Percentiles rank a stretch among this genome's conserved stretches.
phyloP scores from a whole-genome alignment of 441 rosid species.

The Arabidopsis hybrid region DNA sequence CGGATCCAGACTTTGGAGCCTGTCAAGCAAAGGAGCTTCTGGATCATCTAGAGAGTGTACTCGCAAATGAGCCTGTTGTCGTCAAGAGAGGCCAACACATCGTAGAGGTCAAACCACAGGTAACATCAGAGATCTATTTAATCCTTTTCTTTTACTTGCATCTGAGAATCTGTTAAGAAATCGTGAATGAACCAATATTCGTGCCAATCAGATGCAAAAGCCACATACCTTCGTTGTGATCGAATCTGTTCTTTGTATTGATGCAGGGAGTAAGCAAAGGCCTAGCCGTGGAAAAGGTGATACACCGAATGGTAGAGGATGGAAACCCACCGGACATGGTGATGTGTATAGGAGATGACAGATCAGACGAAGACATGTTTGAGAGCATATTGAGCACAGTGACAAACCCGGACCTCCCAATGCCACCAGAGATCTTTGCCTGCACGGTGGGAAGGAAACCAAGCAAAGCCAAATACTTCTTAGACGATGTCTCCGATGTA shows the following conservation, averaged over 20 bases:
- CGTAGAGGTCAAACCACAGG: conserved; percentile 74
- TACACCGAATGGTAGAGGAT: conserved; percentile 50
- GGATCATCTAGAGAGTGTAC: conserved; percentile 68
- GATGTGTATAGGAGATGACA: conserved; percentile 72
- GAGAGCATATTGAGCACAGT: conserved; percentile 56
- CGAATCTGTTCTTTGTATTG: background rate
- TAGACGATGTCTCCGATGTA: conserved; percentile 59
- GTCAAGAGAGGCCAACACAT: conserved; percentile 64
- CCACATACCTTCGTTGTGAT: background rate
- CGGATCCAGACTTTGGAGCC: conserved; percentile 63
- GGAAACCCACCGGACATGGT: conserved; percentile 65
- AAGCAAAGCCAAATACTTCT: conserved; percentile 69
- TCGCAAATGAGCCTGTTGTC: conserved; percentile 61
- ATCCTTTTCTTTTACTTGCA: background rate
- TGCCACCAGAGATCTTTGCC: conserved; percentile 59
- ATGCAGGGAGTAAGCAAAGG: conserved; percentile 75
- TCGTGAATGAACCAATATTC: background rate
- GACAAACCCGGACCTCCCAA: conserved; percentile 50
- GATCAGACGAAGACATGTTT: conserved; percentile 77
- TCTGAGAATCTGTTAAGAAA: background rate
- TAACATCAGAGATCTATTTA: conserved; percentile 17
- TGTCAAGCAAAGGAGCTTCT: conserved; percentile 67
- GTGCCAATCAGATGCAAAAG: conserved; percentile 9
- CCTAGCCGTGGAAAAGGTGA: conserved; percentile 59
- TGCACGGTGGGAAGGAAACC: conserved; percentile 70